Evolutionary conservation across 2,329 filamentous ascomycete genomes (phyloP).

Genomic region (Colletotrichum higginsianum): DNA sequence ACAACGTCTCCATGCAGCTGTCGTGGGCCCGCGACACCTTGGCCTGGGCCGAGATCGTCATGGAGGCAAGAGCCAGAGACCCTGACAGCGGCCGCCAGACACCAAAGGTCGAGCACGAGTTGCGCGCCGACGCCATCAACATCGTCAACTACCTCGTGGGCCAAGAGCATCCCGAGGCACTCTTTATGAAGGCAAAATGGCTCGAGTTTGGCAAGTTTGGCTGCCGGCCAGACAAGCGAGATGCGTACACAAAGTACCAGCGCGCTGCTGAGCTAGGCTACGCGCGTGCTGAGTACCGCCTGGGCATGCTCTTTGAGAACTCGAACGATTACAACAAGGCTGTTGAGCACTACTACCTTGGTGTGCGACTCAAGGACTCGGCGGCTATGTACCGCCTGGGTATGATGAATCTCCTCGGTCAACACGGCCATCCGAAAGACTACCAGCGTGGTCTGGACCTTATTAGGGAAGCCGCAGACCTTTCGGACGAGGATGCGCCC

Average conservation of each 20-base stretch:
- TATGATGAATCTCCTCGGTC: slow-evolving; percentile 97
- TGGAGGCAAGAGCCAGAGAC: slow-evolving; percentile 82
- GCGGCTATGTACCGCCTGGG: slow-evolving; percentile 89
- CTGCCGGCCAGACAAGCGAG: slow-evolving; percentile 90
- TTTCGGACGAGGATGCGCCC: slow-evolving; percentile 94
- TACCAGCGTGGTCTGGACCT: slow-evolving; percentile 83
- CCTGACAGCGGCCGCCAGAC: slow-evolving; percentile 71
- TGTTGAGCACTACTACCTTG: slow-evolving; percentile 89
- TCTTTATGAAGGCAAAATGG: slow-evolving; percentile 97
- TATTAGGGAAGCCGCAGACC: slow-evolving; percentile 86
- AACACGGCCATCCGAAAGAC: slow-evolving; percentile 91
- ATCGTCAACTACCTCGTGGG: slow-evolving; percentile 92
- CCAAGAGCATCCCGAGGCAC: slow-evolving; percentile 92
- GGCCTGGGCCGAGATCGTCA: slow-evolving; percentile 87
- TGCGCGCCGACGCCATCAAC: slow-evolving; percentile 90
- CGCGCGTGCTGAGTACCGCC: slow-evolving; percentile 91
- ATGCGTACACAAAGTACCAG: slow-evolving; percentile 90
- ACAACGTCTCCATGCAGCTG: slow-evolving; percentile 96
- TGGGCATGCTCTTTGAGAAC: slow-evolving; percentile 98
- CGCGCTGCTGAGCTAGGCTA: slow-evolving; percentile 90
- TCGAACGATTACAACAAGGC: slow-evolving; percentile 94
- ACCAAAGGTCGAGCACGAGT: slow-evolving; percentile 88
- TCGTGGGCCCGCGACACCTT: slow-evolving; percentile 96
- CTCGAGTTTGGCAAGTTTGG: slow-evolving; percentile 98
- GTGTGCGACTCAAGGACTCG: slow-evolving; percentile 85